These are phyloP conservation scores for Plasmodium sp. DNA, from an alignment of 169 alveolate species.

Conservation along the genomic window DNA sequence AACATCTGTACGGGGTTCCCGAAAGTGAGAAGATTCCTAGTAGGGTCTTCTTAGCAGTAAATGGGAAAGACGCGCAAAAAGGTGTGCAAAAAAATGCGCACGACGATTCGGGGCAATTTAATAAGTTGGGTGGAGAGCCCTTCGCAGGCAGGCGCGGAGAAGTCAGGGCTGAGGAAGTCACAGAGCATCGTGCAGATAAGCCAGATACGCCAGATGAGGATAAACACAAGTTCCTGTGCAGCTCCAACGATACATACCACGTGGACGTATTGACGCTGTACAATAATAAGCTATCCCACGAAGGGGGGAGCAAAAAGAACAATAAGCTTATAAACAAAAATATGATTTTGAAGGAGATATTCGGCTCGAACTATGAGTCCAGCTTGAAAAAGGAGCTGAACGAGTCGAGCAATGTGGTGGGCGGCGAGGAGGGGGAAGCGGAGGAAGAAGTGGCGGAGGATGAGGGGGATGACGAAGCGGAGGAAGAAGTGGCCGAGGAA, in stretches of 20 bases:
- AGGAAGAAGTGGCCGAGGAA: constrained; percentile 1
- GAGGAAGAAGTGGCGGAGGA: neutral
- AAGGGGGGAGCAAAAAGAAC: neutral
- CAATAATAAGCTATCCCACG: constrained; percentile 46
- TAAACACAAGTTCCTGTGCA: constrained; percentile 6
- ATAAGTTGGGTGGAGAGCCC: neutral
- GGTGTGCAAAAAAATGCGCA: neutral
- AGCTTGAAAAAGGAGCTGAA: constrained; percentile 59
- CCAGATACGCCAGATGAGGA: constrained; percentile 4
- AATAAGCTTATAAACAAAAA: constrained; percentile 68
- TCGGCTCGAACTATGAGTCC: constrained; percentile 73
- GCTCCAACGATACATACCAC: constrained; percentile 55
- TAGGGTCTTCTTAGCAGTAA: neutral
- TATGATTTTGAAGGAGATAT: constrained; percentile 69
- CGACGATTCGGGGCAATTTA: neutral
- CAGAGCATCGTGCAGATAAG: neutral
- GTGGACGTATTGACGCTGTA: constrained; percentile 39
- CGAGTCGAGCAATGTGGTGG: constrained; percentile 40
- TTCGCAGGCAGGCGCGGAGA: neutral
- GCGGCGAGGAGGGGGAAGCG: neutral
- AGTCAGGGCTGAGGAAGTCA: neutral
- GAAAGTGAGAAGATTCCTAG: neutral
- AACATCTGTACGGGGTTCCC: neutral
- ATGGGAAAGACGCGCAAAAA: neutral
- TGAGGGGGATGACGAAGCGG: neutral